Evolutionary conservation across 352 stramenopile species (phyloP).

Genomic region (Globisporangium recalcitrans): DNA sequence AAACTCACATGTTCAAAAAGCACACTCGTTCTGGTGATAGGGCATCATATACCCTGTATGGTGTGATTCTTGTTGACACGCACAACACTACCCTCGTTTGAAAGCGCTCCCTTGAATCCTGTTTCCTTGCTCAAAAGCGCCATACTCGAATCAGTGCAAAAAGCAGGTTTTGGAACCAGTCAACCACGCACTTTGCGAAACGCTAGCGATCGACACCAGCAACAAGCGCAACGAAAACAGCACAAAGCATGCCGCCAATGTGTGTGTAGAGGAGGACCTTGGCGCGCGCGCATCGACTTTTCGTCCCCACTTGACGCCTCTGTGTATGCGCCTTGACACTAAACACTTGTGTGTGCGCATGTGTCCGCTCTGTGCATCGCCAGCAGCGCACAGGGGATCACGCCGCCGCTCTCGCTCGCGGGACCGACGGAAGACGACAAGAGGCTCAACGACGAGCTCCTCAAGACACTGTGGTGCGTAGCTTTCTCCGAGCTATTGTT

Average conservation of each 20-base stretch:
- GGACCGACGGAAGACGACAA: constrained; percentile 60
- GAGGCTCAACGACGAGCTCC: constrained; percentile 57
- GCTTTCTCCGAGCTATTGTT: neutral
- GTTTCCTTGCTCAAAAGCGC: neutral
- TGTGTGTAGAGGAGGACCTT: too few relatives aligned
- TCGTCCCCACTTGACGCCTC: neutral
- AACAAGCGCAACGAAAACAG: neutral
- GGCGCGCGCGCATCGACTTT: neutral
- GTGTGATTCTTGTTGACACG: too few relatives aligned
- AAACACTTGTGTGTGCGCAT: neutral
- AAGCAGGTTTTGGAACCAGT: neutral
- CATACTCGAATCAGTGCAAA: neutral
- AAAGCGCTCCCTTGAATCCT: neutral
- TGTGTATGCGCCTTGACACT: neutral
- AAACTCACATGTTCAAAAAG: too few relatives aligned
- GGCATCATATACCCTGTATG: too few relatives aligned
- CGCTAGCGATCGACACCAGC: neutral
- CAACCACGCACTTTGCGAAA: neutral
- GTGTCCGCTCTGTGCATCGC: neutral
- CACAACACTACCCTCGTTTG: too few relatives aligned
- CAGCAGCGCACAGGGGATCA: constrained; percentile 13
- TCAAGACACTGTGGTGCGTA: constrained; percentile 51
- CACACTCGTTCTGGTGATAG: too few relatives aligned
- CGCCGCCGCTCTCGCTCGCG: constrained; percentile 68
- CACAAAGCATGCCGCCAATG: neutral